A percentile compares a stretch with the other conserved stretches of the same genome.
Conservation (phyloP, 148 eudicot species). For the Chenopodium berlandieri region DNA sequence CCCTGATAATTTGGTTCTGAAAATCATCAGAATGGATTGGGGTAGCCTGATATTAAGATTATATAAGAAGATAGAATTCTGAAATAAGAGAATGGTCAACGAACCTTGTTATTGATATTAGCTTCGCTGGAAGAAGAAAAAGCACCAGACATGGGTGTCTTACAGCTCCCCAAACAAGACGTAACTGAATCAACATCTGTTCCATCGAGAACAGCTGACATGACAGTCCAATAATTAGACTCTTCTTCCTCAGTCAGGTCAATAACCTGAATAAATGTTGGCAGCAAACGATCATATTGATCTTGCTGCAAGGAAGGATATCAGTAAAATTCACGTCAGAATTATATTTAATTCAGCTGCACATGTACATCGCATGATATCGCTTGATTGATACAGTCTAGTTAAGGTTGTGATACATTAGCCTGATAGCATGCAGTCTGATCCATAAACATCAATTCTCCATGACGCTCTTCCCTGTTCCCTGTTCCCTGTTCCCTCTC, state of each 20-base stretch:
- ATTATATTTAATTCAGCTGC: neutral
- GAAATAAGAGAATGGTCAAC: neutral
- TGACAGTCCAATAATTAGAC: conserved; percentile 68
- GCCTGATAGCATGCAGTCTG: neutral
- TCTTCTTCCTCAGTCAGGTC: conserved; percentile 75
- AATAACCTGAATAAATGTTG: conserved; percentile 87
- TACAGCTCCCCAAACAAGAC: conserved; percentile 37
- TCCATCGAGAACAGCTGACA: conserved; percentile 83
- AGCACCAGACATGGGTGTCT: conserved; percentile 27
- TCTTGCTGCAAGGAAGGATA: conserved; percentile 68
- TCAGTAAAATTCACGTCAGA: conserved; percentile 1
- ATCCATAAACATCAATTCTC: neutral
- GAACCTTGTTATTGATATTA: conserved; percentile 80
- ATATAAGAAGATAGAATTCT: neutral
- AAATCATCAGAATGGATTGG: neutral
- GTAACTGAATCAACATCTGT: conserved; percentile 45
- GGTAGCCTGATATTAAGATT: neutral
- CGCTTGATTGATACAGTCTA: neutral
- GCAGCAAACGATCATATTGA: conserved; percentile 82
- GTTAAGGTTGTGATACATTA: neutral
- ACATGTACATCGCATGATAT: neutral
- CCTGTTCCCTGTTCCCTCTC: too few relatives aligned
- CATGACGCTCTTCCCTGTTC: too few relatives aligned
- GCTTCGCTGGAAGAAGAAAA: conserved; percentile 43
- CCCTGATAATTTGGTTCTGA: too few relatives aligned